Conservation (phyloP, 345 rosid species). For the Excoecaria agallocha region DNA sequence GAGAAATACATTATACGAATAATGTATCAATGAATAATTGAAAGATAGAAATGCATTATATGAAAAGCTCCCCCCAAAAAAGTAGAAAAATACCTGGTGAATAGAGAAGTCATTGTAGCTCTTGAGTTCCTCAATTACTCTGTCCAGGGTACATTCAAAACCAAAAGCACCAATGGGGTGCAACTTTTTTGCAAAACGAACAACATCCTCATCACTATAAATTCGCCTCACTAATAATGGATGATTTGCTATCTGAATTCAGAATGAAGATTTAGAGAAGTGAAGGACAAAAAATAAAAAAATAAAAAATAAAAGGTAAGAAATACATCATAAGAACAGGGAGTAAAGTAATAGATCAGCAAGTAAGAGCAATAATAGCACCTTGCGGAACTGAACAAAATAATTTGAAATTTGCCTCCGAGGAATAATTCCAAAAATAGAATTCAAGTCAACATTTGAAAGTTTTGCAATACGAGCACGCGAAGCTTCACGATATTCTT, state of each 20-base stretch:
- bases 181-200: conserved; percentile 66
- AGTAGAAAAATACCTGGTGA: conserved; percentile 66
- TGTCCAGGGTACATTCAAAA: conserved; percentile 75
- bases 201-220: conserved; percentile 70
- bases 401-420: conserved; percentile 85
- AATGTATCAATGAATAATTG: background rate
- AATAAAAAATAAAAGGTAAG: background rate
- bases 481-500: conserved; percentile 79
- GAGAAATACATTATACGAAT: too few relatives aligned
- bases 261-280: conserved; percentile 1
- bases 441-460: conserved; percentile 44
- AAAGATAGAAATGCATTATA: background rate
- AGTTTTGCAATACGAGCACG: conserved; percentile 61
- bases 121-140: conserved; percentile 81
- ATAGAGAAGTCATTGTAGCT: conserved; percentile 80
- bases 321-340: background rate
- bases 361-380: conserved; percentile 18
- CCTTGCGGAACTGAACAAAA: conserved; percentile 95
- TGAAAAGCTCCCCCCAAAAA: background rate
- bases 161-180: conserved; percentile 90
- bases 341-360: background rate
- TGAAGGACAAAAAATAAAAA: too few relatives aligned
- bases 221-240: conserved; percentile 87
- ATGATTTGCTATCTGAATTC: conserved; percentile 87
- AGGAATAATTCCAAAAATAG: conserved; percentile 59